Conservation (phyloP, 23 red algal species). For the Gracilaria gracilis region DNA sequence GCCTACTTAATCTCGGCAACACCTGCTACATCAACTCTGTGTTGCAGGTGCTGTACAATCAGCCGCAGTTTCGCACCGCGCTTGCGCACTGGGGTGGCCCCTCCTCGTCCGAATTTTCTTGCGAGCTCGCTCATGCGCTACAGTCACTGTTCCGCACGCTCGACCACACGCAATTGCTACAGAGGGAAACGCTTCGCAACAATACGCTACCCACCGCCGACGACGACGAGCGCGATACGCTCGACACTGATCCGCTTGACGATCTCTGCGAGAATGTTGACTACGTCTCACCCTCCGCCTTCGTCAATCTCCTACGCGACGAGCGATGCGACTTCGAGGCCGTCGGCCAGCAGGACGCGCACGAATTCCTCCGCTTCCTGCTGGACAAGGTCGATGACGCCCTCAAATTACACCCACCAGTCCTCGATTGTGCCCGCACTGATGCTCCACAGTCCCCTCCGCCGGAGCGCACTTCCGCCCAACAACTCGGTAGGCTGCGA, state of each 20-base stretch:
- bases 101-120: conserved; percentile 18
- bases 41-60: conserved; percentile 88
- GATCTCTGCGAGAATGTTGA: conserved; percentile 44
- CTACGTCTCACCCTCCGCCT: conserved; percentile 52
- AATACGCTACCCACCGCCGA: not conserved
- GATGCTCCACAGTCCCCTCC: not conserved
- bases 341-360: conserved; percentile 79
- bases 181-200: not conserved
- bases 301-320: conserved; percentile 64
- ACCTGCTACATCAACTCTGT: conserved; percentile 93
- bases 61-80: conserved; percentile 50
- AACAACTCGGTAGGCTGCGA: not conserved
- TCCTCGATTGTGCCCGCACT: not conserved
- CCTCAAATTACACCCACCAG: conserved; percentile 7
- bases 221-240: conserved; percentile 9
- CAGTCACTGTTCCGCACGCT: conserved; percentile 41
- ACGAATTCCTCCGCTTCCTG: conserved; percentile 86
- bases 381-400: conserved; percentile 62
- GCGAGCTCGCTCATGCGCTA: conserved; percentile 15
- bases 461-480: not conserved
- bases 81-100: conserved; percentile 5
- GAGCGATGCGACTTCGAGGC: conserved; percentile 69
- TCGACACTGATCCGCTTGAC: conserved; percentile 31
- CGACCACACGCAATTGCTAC: conserved; percentile 15
- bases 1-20: conserved; percentile 93